These are phyloP conservation scores for Ophiostoma australiae DNA, from an alignment of 2,329 filamentous ascomycete species.

Conservation along the genomic window DNA sequence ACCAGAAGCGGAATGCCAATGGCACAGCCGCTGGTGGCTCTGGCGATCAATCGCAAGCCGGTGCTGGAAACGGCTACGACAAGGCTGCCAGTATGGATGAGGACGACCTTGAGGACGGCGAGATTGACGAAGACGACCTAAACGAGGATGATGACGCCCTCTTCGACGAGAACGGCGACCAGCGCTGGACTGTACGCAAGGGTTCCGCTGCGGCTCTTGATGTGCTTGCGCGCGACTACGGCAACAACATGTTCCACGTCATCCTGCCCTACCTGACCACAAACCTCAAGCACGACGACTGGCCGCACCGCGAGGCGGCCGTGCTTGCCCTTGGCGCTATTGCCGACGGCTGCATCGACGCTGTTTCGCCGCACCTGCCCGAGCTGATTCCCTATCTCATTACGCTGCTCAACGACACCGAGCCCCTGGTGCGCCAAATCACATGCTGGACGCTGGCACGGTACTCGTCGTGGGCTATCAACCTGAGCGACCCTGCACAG, in stretches of 20 bases:
- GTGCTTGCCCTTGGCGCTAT: slow-evolving; percentile 92
- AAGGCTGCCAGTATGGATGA: slow-evolving; percentile 60
- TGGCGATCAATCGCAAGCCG: slow-evolving; percentile 39
- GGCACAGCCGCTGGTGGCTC: slow-evolving; percentile 36
- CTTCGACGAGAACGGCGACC: slow-evolving; percentile 78
- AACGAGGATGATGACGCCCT: slow-evolving; percentile 71
- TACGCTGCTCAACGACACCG: slow-evolving; percentile 72
- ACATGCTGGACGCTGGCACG: slow-evolving; percentile 96
- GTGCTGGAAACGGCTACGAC: slow-evolving; percentile 44
- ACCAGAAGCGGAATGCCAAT: slow-evolving; percentile 54
- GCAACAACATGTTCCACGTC: slow-evolving; percentile 78
- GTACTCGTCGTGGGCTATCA: slow-evolving; percentile 88
- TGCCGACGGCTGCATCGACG: slow-evolving; percentile 87
- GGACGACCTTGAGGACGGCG: slow-evolving; percentile 23
- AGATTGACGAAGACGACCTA: slow-evolving; percentile 63
- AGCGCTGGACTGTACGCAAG: slow-evolving; percentile 92
- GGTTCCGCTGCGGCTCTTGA: slow-evolving; percentile 94
- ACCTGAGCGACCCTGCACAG: slow-evolving; percentile 60
- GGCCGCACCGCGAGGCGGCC: slow-evolving; percentile 88
- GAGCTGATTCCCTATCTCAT: slow-evolving; percentile 88
- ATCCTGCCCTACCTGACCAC: slow-evolving; percentile 89
- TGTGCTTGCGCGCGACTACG: slow-evolving; percentile 87
- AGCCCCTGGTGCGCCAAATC: slow-evolving; percentile 91
- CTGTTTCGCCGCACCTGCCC: slow-evolving; percentile 83
- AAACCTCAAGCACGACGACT: slow-evolving; percentile 82